A percentile compares a stretch with the other conserved stretches of the same genome.
Evolutionary conservation across 441 rosid species (phyloP).

Genomic region (Iberis amara): DNA sequence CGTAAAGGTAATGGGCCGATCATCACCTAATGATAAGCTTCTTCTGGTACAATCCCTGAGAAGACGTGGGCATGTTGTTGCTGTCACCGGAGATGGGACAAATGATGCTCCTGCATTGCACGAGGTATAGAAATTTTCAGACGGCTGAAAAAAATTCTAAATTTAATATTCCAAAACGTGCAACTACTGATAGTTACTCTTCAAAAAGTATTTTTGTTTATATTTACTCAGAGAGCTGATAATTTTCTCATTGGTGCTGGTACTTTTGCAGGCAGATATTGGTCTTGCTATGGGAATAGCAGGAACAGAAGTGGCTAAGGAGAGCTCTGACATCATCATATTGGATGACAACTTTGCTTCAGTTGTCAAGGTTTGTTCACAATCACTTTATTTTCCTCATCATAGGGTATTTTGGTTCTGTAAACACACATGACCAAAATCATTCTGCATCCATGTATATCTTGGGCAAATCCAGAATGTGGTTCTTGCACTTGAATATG

Average conservation of each 20-base stretch:
- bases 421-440: background rate
- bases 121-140: conserved; percentile 47
- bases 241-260: conserved; percentile 10
- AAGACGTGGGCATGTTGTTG: conserved; percentile 79
- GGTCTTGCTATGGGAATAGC: conserved; percentile 98
- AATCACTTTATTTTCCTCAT: background rate
- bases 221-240: background rate
- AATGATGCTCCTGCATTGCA: conserved; percentile 98
- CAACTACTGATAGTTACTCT: background rate
- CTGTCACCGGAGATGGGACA: conserved; percentile 97
- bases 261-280: conserved; percentile 72
- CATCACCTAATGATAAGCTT: conserved; percentile 92
- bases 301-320: conserved; percentile 98
- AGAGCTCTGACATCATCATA: conserved; percentile 92
- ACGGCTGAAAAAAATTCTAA: background rate
- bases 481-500: background rate
- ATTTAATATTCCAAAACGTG: background rate
- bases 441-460: background rate
- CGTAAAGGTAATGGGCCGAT: conserved; percentile 86
- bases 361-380: conserved; percentile 71
- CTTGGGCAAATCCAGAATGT: background rate
- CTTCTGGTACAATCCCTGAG: conserved; percentile 82
- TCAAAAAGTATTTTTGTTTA: background rate
- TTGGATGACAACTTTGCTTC: conserved; percentile 87
- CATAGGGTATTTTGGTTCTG: conserved; percentile 1